Evolutionary conservation across 768 basidiomycete genomes (phyloP), one percentile per base, ranked within the genome.

Genomic region (Phlebiopsis flavidoalba): DNA sequence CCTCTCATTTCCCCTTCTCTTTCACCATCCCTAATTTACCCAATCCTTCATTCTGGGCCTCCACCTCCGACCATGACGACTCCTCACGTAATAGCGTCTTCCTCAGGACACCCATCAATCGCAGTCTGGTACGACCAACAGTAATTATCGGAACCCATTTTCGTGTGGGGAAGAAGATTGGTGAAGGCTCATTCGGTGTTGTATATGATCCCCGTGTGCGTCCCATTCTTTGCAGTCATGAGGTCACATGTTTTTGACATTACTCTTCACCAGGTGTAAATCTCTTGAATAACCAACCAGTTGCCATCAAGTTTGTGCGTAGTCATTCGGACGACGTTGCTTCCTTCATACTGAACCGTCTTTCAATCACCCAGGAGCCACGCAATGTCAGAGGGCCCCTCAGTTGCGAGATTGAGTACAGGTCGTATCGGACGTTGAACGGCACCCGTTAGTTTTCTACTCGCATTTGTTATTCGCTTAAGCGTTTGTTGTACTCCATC

Each of bases 161-260:
- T 71, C 83, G 91, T 64, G 95, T 98, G 55, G 96, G 96, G 54
- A 95, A 96, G 83, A 98, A 98, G 86, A 96, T 98, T 73, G 96
- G 96, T 52, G 96, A 99, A 77, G 96, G 96, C 54, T 92, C 89
- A n/a, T 99, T 99, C 72, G 96, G 96, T 69, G 96, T 98, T 65
- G 89, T 98, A 63, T 93, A 97, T 75, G 88, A 98, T 83, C n/a
- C n/a, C n/a, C n/a, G n/a, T 89, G 97, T 95, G 70, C 54, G 79
- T 63, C 33, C 46, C 26, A 31, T 46, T n/a, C 14, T 26, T 57
- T 57, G 22, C 40, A 22, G 43, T 40, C 17, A 11, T 36, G 22
- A n/a, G 61, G 31, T 5, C 21, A 24, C 60, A 50, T 4, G 36
- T 31, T 33, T 53, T 31, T 52, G 35, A 61, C 36, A 33, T 37